Conservation (phyloP, 352 stramenopile genomes). For the Pythium insidiosum region DNA sequence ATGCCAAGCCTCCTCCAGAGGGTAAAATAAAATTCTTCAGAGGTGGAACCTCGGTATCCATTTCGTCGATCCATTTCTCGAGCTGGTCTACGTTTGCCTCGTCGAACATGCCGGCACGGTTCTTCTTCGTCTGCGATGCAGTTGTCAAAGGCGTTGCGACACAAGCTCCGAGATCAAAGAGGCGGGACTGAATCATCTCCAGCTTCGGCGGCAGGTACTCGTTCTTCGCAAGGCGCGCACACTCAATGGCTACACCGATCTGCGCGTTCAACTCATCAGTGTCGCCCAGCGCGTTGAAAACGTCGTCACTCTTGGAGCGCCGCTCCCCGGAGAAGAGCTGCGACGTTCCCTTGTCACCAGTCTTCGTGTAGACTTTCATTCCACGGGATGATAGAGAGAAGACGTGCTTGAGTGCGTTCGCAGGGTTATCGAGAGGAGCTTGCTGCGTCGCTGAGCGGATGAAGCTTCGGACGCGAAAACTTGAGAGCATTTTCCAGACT, state of each 20-base stretch:
- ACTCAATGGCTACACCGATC: conserved; percentile 57
- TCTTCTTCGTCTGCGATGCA: conserved; percentile 55
- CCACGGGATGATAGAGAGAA: no score
- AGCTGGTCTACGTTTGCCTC: conserved; percentile 56
- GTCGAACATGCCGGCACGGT: conserved; percentile 46
- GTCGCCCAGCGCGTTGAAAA: conserved; percentile 88
- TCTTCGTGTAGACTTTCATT: conserved; percentile 93
- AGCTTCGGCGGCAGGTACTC: conserved; percentile 50
- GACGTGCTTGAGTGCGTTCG: no score
- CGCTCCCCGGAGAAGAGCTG: conserved; percentile 89
- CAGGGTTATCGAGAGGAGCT: no score
- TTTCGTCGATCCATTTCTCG: conserved; percentile 84
- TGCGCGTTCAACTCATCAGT: conserved; percentile 89
- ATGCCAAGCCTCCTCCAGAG: conserved; percentile 59
- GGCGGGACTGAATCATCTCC: conserved; percentile 82
- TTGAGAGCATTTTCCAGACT: no score
- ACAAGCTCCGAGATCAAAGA: conserved; percentile 87
- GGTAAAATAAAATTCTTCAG: conserved; percentile 87
- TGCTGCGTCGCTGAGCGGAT: no score
- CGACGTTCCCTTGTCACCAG: conserved; percentile 89
- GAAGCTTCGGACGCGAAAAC: no score
- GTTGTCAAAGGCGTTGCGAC: conserved; percentile 78
- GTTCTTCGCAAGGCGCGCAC: conserved; percentile 25
- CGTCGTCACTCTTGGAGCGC: conserved; percentile 72
- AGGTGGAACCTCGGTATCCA: conserved; percentile 74